phyloP scores from a whole-genome alignment of 2,329 filamentous ascomycete species.

The Penicillium rolfsii region DNA sequence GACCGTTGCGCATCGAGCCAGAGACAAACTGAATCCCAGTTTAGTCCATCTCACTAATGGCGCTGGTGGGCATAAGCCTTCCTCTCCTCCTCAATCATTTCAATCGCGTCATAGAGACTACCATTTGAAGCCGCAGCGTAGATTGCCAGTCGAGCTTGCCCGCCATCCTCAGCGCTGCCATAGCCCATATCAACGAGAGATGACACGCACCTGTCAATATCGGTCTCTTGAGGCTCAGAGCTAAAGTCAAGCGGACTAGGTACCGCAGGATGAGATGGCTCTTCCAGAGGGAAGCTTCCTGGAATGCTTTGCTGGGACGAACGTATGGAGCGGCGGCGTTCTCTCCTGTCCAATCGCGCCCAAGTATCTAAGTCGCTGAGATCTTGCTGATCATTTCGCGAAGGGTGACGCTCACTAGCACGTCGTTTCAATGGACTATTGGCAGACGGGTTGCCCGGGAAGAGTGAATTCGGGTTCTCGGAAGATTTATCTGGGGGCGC shows the following conservation, averaged over 20 bases:
- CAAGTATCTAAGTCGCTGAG: slow-evolving; percentile 16
- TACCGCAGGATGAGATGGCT: not conserved
- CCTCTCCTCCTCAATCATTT: slow-evolving; percentile 56
- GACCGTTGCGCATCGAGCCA: not conserved
- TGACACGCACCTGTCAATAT: slow-evolving; percentile 44
- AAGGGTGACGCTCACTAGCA: slow-evolving; percentile 33
- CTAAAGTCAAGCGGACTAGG: not conserved
- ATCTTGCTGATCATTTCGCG: slow-evolving; percentile 15
- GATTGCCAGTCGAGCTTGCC: slow-evolving; percentile 44
- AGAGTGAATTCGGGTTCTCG: not conserved
- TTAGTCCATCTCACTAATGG: slow-evolving; percentile 11
- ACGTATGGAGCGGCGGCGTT: slow-evolving; percentile 20
- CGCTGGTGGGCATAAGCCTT: slow-evolving; percentile 43
- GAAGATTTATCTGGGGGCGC: slow-evolving; percentile 13
- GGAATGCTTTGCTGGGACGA: slow-evolving; percentile 22
- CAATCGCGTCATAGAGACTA: slow-evolving; percentile 50
- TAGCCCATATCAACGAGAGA: slow-evolving; percentile 48
- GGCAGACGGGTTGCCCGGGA: not conserved
- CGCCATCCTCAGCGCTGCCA: slow-evolving; percentile 40
- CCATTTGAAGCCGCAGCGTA: slow-evolving; percentile 52
- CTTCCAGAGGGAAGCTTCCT: slow-evolving; percentile 33
- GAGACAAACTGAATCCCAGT: not conserved
- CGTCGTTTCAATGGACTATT: slow-evolving; percentile 30
- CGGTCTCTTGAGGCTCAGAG: not conserved
- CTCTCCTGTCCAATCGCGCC: slow-evolving; percentile 27